Evolutionary conservation across 768 basidiomycete species (phyloP).

Genomic region (Amanita pallidorosea): DNA sequence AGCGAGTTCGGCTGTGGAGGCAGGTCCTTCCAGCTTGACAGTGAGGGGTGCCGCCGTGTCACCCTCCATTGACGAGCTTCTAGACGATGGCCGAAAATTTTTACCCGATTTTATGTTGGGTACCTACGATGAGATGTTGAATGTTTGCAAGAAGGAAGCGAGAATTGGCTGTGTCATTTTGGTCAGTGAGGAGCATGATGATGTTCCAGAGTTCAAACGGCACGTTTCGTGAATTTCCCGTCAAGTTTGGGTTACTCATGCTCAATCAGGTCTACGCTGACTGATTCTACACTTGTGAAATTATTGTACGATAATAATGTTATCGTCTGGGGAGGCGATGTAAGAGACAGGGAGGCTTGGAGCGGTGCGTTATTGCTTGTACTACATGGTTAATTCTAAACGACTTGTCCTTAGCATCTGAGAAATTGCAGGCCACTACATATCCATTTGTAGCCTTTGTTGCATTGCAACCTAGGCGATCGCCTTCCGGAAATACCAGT

Average conservation of each 20-base stretch:
- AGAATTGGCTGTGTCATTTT: conserved; percentile 74
- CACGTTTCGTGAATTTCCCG: conserved; percentile 18
- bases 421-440: conserved; percentile 79
- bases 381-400: conserved; percentile 4
- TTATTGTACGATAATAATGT: conserved; percentile 64
- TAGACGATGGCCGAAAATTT: conserved; percentile 30
- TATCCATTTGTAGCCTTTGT: conserved; percentile 92
- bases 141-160: conserved; percentile 56
- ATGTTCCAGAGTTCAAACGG: conserved; percentile 81
- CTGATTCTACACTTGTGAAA: conserved; percentile 59
- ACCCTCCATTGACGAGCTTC: conserved; percentile 8
- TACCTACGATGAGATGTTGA: conserved; percentile 72
- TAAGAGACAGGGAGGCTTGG: conserved; percentile 76
- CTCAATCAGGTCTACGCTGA: conserved; percentile 52
- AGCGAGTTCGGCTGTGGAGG: conserved; percentile 11
- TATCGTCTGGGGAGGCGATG: conserved; percentile 88
- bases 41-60: conserved; percentile 18
- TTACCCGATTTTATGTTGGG: conserved; percentile 78
- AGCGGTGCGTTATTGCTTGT: conserved; percentile 27
- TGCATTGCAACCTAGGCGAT: conserved; percentile 69
- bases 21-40: conserved; percentile 37
- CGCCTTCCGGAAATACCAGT: conserved; percentile 23
- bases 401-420: conserved; percentile 24
- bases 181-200: conserved; percentile 86
- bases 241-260: background rate